Evolutionary conservation across 169 alveolate species (phyloP), one percentile per base, ranked within the genome.

Genomic region (Eimeria necatrix): DNA sequence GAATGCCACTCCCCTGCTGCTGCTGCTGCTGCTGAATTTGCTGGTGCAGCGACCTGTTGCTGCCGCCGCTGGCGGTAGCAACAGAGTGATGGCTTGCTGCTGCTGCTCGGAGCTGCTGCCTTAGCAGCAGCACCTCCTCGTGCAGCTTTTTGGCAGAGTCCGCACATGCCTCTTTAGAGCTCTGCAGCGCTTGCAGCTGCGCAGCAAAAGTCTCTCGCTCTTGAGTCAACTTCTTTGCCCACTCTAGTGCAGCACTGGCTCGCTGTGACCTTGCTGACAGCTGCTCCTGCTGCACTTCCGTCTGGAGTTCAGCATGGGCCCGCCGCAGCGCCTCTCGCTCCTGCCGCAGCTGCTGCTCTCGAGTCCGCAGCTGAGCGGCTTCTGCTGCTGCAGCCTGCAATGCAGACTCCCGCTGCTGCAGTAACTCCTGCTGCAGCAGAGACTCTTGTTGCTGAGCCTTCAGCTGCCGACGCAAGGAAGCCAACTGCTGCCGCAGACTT

Each of bases 391-490:
- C 85, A 18, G 20, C 61, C 10, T 74, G 59, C 85, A 74, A 48
- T 2, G 85, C 85, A 4, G 85, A 49, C 41, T 74, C 85, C 26
- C 60, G 61, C 85, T 74, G 85, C 85, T 74, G 85, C 85, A 74
- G 85, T 53, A 74, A n/a, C 60, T 74, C 41, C 85, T 74, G 85
- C 85, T 74, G 85, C 85, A 74, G 59, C 85, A 16, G 41, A 6
- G 85, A 74, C 85, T 74, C 85, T n/a, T 74, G 59, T 20, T 74
- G 85, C 85, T 74, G 85, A 46, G 60, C 85, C 22, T 48, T 32
- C 16, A 74, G 60, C 26, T 74, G 85, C 59, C 26, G 53, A 9
- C 59, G 85, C 8, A 74, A 12, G 8, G 4, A 74, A 4, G 24
- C 32, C 20, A 74, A 22, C 85, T 74, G 85, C 85, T 74, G 85